Conservation (phyloP, 176 grass and related monocot genomes). For the Triticum monococcum region DNA sequence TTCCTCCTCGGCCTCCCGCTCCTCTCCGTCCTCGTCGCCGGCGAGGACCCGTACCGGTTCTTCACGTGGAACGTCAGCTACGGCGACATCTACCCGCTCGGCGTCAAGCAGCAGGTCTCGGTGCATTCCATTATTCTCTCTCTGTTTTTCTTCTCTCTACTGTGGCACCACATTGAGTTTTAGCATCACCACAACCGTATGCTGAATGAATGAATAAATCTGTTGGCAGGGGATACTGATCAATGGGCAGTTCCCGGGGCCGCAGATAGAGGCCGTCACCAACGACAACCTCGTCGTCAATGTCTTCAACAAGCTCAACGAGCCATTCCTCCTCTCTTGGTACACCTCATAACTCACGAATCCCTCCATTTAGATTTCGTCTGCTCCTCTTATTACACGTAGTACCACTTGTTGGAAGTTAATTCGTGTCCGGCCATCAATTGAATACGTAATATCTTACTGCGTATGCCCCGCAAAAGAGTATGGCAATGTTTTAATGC, state of each 20-base stretch:
- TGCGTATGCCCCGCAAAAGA: neutral
- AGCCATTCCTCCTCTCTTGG: constrained; percentile 97
- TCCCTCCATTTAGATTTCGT: neutral
- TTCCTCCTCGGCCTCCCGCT: constrained; percentile 15
- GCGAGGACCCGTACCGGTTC: constrained; percentile 87
- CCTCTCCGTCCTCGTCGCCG: constrained; percentile 31
- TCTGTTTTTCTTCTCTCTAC: neutral
- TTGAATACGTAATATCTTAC: neutral
- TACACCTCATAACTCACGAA: constrained; percentile 7
- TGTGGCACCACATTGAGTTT: neutral
- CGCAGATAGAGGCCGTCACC: constrained; percentile 91
- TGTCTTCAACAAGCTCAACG: constrained; percentile 83
- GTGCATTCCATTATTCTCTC: neutral
- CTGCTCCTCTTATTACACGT: neutral
- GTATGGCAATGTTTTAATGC: neutral
- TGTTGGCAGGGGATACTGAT: constrained; percentile 79
- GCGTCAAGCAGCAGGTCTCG: constrained; percentile 79
- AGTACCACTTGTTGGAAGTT: neutral
- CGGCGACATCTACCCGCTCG: constrained; percentile 80
- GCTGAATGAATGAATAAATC: neutral
- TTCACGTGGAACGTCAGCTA: constrained; percentile 87
- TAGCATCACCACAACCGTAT: neutral
- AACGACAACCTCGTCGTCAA: constrained; percentile 94
- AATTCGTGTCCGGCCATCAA: neutral
- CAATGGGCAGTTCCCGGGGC: constrained; percentile 84